A percentile compares a stretch with the other conserved stretches of the same genome.
Evolutionary conservation across 2,329 filamentous ascomycete species (phyloP).

Genomic region (Fusarium armeniacum): DNA sequence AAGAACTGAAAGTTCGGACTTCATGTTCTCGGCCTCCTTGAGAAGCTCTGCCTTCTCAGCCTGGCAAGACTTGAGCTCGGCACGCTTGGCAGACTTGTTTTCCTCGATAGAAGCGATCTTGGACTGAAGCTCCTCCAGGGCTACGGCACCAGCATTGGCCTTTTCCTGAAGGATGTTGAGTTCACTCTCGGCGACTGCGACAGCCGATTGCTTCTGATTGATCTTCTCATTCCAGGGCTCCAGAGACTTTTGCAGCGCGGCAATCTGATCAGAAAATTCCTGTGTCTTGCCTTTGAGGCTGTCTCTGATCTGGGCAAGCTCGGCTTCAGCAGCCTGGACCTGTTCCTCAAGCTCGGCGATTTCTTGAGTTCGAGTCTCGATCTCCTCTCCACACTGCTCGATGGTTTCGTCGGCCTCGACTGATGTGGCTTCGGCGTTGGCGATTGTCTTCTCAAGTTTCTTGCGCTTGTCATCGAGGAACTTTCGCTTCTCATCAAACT

Average conservation of each 20-base stretch:
- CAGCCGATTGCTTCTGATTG: conserved; percentile 93
- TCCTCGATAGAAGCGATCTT: conserved; percentile 83
- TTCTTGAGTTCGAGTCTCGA: conserved; percentile 81
- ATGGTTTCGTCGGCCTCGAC: conserved; percentile 83
- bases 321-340: conserved; percentile 83
- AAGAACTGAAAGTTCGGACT: conserved; percentile 80
- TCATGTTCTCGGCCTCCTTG: conserved; percentile 79
- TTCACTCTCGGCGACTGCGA: conserved; percentile 95
- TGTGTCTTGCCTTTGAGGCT: conserved; percentile 96
- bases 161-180: conserved; percentile 91
- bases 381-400: conserved; percentile 81
- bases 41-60: conserved; percentile 78
- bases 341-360: conserved; percentile 81
- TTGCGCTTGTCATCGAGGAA: conserved; percentile 92
- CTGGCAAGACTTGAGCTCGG: conserved; percentile 82
- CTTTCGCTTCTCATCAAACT: conserved; percentile 97
- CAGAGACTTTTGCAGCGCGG: conserved; percentile 90
- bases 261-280: conserved; percentile 91
- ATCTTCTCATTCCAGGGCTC: conserved; percentile 98
- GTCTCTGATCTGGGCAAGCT: conserved; percentile 86
- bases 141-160: conserved; percentile 86
- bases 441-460: conserved; percentile 91
- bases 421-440: conserved; percentile 79
- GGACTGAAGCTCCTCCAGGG: conserved; percentile 83
- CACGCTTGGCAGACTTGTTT: conserved; percentile 76